phyloP scores from a whole-genome alignment of 345 rosid genomes.

The Triadica sebifera region DNA sequence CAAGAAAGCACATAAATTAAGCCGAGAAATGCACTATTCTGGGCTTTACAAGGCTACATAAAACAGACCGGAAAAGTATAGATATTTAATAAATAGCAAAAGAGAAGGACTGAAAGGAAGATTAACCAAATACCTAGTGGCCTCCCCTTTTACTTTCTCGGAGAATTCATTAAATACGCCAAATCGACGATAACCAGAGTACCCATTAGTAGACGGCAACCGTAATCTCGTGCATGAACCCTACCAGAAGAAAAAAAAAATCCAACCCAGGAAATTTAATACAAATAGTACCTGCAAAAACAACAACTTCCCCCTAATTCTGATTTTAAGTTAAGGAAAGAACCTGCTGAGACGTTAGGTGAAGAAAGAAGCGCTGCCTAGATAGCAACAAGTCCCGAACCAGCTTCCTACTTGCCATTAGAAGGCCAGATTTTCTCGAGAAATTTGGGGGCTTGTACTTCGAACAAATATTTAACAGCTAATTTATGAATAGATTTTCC shows the following conservation, averaged over 20 bases:
- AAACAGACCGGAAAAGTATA: not conserved
- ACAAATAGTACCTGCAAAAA: constrained; percentile 13
- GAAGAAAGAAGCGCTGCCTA: constrained; percentile 46
- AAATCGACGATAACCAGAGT: constrained; percentile 45
- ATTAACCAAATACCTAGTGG: constrained; percentile 39
- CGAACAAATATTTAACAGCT: not conserved
- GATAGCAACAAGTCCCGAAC: constrained; percentile 60
- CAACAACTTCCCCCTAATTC: not conserved
- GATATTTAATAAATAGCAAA: not conserved
- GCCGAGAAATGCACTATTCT: not conserved
- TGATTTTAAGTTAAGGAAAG: constrained; percentile 14
- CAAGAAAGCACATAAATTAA: not conserved
- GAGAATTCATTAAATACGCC: constrained; percentile 81
- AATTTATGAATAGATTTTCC: constrained; percentile 4
- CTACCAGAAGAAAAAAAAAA: constrained; percentile 39
- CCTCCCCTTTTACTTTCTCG: constrained; percentile 73
- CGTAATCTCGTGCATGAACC: constrained; percentile 40
- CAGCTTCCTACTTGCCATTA: constrained; percentile 81
- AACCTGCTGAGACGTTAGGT: constrained; percentile 44
- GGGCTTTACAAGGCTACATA: no score
- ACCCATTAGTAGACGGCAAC: constrained; percentile 37
- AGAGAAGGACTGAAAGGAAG: not conserved
- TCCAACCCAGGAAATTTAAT: not conserved
- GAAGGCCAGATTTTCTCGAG: not conserved
- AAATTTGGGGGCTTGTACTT: not conserved